Evolutionary conservation across 1,284 basidiomycete species (phyloP).

Genomic region (Peniophora sp.): DNA sequence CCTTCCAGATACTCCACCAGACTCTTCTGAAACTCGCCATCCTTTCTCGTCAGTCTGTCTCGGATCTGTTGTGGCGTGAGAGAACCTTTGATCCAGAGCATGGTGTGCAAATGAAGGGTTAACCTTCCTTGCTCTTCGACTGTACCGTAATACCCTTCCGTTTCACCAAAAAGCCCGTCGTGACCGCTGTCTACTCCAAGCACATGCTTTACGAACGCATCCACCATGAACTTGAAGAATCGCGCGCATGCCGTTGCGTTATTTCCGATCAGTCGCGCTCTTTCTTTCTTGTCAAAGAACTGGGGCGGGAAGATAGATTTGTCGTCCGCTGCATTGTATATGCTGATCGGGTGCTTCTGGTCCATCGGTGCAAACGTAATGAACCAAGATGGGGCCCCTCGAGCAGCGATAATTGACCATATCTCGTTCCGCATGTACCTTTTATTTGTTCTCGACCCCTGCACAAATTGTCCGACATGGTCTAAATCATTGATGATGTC

Average conservation of each 20-base stretch:
- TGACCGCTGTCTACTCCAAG: neutral
- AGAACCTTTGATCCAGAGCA: neutral
- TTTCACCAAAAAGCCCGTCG: neutral
- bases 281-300: neutral
- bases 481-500: slow-evolving; percentile 25
- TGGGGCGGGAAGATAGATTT: neutral
- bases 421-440: slow-evolving; percentile 30
- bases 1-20: slow-evolving; percentile 13
- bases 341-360: neutral
- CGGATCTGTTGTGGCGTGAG: neutral
- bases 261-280: neutral
- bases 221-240: neutral
- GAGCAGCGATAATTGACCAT: slow-evolving; percentile 23
- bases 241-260: neutral
- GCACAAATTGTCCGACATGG: slow-evolving; percentile 20
- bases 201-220: neutral
- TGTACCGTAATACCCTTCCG: slow-evolving; percentile 1
- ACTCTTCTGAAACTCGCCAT: slow-evolving; percentile 10
- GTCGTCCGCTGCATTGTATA: neutral
- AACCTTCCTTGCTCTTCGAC: neutral
- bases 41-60: neutral
- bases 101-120: neutral
- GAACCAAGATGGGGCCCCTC: slow-evolving; percentile 26
- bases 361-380: slow-evolving; percentile 25
- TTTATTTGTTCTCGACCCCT: slow-evolving; percentile 22